phyloP scores from a whole-genome alignment of 345 rosid genomes.

The Euphorbia lathyris region DNA sequence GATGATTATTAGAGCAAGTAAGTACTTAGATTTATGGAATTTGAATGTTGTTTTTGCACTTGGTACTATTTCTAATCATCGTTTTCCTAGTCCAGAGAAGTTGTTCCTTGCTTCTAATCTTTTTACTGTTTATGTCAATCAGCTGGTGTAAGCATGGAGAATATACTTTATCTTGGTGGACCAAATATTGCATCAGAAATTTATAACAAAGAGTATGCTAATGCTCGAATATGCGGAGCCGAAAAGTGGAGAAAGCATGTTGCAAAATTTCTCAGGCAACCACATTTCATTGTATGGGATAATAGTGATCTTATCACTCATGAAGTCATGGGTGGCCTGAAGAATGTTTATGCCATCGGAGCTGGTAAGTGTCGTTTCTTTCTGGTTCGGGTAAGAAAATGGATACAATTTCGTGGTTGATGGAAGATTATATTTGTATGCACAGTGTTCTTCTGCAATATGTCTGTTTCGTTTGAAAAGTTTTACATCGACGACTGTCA shows the following conservation, averaged over 20 bases:
- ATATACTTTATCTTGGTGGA: conserved; percentile 92
- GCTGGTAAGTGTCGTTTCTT: conserved; percentile 54
- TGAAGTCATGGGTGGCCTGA: conserved; percentile 98
- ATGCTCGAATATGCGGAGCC: conserved; percentile 97
- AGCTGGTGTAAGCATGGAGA: conserved; percentile 82
- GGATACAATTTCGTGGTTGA: not conserved
- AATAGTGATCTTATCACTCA: conserved; percentile 96
- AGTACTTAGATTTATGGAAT: conserved; percentile 18
- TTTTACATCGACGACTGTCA: too few species aligned
- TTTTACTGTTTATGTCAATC: conserved; percentile 11
- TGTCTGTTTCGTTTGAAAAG: too few species aligned
- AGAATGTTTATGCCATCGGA: conserved; percentile 99
- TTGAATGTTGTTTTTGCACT: not conserved
- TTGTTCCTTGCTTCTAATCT: not conserved
- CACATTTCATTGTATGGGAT: conserved; percentile 96
- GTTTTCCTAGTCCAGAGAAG: not conserved
- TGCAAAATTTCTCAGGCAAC: conserved; percentile 83
- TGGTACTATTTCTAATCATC: not conserved
- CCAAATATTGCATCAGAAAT: conserved; percentile 98
- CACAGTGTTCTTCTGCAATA: too few species aligned
- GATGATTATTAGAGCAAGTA: conserved; percentile 89
- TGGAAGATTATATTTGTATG: too few species aligned
- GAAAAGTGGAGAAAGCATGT: conserved; percentile 90
- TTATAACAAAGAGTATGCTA: conserved; percentile 89
- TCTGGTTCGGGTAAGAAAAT: not conserved